These are phyloP conservation scores for Colletotrichum orbiculare DNA, from an alignment of 2,329 filamentous ascomycete species.

Conservation along the genomic window DNA sequence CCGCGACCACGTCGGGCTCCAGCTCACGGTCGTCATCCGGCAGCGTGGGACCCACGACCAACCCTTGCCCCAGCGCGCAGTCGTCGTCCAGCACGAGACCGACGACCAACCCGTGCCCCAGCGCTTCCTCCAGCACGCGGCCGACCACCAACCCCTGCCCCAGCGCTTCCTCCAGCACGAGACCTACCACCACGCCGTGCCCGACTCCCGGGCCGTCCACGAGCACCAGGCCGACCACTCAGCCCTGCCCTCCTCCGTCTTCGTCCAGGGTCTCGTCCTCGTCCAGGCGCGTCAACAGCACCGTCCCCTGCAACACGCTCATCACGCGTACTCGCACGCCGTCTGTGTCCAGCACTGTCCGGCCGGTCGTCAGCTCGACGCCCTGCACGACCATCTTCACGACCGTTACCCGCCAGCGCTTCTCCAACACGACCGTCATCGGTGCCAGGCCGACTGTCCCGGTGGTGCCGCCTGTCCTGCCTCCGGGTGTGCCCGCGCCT, in stretches of 20 bases:
- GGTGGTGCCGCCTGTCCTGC: background rate
- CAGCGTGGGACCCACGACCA: too few relatives aligned
- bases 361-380: slow-evolving; percentile 5
- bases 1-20: too few relatives aligned
- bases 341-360: background rate
- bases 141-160: background rate
- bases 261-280: slow-evolving; percentile 5
- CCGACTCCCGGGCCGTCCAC: background rate
- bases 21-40: too few relatives aligned
- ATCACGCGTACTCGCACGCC: slow-evolving; percentile 10
- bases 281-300: slow-evolving; percentile 21
- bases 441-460: background rate
- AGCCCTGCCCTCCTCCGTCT: slow-evolving; percentile 3
- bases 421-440: slow-evolving; percentile 10
- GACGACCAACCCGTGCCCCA: too few relatives aligned
- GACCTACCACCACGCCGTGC: background rate
- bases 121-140: background rate
- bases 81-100: too few relatives aligned
- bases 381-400: slow-evolving; percentile 10
- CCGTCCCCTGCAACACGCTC: slow-evolving; percentile 5
- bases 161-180: background rate
- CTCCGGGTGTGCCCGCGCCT: background rate
- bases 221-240: background rate
- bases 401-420: slow-evolving; percentile 8
- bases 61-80: too few relatives aligned